These are phyloP conservation scores for Melastoma candidum DNA, from an alignment of 441 rosid genomes.

Conservation along the genomic window DNA sequence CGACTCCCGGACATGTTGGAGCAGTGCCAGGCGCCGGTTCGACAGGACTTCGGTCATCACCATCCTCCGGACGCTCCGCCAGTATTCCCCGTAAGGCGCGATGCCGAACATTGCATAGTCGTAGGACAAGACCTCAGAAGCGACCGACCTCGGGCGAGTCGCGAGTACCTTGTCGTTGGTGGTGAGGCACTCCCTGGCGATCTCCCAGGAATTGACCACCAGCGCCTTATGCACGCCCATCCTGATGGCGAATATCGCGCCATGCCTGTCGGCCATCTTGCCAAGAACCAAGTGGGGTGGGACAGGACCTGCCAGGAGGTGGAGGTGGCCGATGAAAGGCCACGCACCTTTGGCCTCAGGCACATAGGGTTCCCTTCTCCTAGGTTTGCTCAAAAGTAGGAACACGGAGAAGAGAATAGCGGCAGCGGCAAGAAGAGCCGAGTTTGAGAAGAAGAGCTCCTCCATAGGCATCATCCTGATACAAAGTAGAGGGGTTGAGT, in stretches of 20 bases:
- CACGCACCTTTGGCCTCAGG: conserved; percentile 15
- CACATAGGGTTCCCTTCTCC: neutral
- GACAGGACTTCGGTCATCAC: conserved; percentile 14
- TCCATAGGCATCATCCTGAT: no score
- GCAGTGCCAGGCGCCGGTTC: conserved; percentile 12
- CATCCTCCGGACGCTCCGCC: conserved; percentile 22
- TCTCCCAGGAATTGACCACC: conserved; percentile 16
- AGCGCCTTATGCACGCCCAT: conserved; percentile 8
- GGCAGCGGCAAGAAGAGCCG: no score
- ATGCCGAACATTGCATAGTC: conserved; percentile 13
- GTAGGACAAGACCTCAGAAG: conserved; percentile 12
- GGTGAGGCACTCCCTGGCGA: conserved; percentile 20
- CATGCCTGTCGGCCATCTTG: conserved; percentile 15
- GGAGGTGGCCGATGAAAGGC: conserved; percentile 26
- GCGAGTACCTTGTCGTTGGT: conserved; percentile 12
- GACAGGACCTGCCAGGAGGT: conserved; percentile 7
- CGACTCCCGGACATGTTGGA: conserved; percentile 5
- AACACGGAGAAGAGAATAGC: no score
- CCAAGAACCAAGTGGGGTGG: conserved; percentile 13
- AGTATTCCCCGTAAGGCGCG: conserved; percentile 10
- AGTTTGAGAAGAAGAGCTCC: no score
- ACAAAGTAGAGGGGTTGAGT: no score
- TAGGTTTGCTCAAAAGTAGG: no score
- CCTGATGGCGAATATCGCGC: conserved; percentile 15
- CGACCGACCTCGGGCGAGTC: conserved; percentile 10